A percentile compares a stretch with the other conserved stretches of the same genome.
Evolutionary conservation across 78 protist species (phyloP).

Genomic region (slime mould (Dictyostelium discoideum)): DNA sequence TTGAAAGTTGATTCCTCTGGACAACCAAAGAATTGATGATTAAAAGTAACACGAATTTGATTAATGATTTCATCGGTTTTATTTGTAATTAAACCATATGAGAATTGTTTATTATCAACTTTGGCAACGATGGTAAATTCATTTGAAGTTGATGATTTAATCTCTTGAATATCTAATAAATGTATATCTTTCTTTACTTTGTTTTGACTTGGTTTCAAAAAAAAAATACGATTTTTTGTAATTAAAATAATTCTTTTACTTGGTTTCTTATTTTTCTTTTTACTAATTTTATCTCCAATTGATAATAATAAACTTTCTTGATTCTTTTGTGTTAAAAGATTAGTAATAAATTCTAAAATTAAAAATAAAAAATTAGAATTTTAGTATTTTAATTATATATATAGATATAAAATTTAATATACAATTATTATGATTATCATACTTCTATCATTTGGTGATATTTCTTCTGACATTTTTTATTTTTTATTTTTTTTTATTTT

Average conservation of each 20-base stretch:
- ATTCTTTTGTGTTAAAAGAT: constrained; percentile 47
- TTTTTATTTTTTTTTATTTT: not conserved
- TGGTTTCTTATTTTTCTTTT: constrained; percentile 76
- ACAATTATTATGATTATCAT: not conserved
- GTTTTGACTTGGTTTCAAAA: constrained; percentile 54
- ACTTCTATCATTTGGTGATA: constrained; percentile 69
- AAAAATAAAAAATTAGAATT: too few relatives aligned
- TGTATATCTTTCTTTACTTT: constrained; percentile 62
- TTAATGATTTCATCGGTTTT: constrained; percentile 68
- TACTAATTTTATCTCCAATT: constrained; percentile 70
- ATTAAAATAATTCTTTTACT: constrained; percentile 70
- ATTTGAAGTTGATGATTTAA: constrained; percentile 33
- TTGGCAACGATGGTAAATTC: constrained; percentile 19
- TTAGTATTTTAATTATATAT: not conserved
- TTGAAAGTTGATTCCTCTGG: constrained; percentile 55
- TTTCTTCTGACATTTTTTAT: constrained; percentile 32
- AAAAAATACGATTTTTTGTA: constrained; percentile 68
- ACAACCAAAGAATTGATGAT: constrained; percentile 36
- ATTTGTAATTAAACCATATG: constrained; percentile 44
- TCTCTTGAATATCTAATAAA: constrained; percentile 42
- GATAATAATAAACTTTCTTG: constrained; percentile 25
- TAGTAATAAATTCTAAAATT: constrained; percentile 14
- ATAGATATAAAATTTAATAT: not conserved
- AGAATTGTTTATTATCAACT: constrained; percentile 4
- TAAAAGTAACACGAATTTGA: constrained; percentile 7